Evolutionary conservation across 2,329 filamentous ascomycete species (phyloP).

Genomic region (Alternaria angustiovoidea): DNA sequence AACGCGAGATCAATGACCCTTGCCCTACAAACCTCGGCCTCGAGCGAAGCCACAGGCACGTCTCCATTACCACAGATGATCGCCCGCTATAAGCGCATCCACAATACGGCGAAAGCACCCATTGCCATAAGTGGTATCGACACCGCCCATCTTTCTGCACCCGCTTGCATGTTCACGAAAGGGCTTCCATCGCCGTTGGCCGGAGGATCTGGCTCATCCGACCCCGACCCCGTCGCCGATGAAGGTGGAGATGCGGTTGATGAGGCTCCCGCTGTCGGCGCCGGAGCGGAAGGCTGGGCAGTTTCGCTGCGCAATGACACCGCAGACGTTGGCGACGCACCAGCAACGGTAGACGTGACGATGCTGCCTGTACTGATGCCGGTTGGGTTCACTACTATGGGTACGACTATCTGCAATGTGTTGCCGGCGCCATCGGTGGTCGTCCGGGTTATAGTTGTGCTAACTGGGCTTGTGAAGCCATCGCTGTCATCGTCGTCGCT

Average conservation of each 20-base stretch:
- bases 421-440: constrained; percentile 32
- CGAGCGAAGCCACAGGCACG: no score
- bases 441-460: constrained; percentile 26
- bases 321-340: constrained; percentile 2
- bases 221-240: background rate
- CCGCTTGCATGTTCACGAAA: constrained; percentile 40
- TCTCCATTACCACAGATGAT: background rate
- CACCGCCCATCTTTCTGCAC: constrained; percentile 18
- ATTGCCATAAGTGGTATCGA: constrained; percentile 12
- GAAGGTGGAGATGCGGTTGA: background rate
- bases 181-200: constrained; percentile 35
- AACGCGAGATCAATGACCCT: no score
- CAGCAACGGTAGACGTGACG: constrained; percentile 30
- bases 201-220: constrained; percentile 17
- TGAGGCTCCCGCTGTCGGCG: constrained; percentile 8
- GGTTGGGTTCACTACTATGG: constrained; percentile 33
- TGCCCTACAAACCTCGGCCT: no score
- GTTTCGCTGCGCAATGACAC: constrained; percentile 17
- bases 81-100: background rate
- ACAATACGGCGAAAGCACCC: constrained; percentile 16
- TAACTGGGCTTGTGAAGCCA: constrained; percentile 23
- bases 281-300: constrained; percentile 13
- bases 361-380: constrained; percentile 30
- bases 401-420: constrained; percentile 33
- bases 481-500: constrained; percentile 5